These are phyloP conservation scores for Actinomortierella wolfii DNA, from an alignment of 371 early-diverging fungal genomes.

Conservation along the genomic window DNA sequence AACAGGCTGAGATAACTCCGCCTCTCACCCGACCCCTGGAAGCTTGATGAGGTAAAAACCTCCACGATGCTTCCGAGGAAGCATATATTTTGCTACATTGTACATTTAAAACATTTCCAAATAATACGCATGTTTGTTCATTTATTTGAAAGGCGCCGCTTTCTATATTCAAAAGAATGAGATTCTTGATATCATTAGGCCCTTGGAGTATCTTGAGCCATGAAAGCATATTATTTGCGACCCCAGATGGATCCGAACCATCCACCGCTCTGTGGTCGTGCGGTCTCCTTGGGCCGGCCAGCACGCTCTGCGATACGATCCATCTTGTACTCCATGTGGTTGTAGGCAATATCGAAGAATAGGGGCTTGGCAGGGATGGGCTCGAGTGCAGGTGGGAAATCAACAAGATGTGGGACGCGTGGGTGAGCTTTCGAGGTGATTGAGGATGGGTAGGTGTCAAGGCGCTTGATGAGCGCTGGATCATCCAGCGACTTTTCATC, in stretches of 20 bases:
- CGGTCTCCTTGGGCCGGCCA: slow-evolving; percentile 31
- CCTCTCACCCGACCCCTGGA: too few relatives aligned
- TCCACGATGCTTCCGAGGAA: too few relatives aligned
- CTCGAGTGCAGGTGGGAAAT: slow-evolving; percentile 71
- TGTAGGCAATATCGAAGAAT: slow-evolving; percentile 82
- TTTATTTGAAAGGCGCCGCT: too few relatives aligned
- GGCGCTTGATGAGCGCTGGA: slow-evolving; percentile 52
- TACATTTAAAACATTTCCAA: too few relatives aligned
- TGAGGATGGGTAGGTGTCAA: slow-evolving; percentile 57
- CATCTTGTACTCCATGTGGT: slow-evolving; percentile 63
- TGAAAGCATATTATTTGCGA: slow-evolving; percentile 19
- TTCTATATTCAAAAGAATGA: too few relatives aligned
- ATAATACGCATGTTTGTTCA: too few relatives aligned
- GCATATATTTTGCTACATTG: too few relatives aligned
- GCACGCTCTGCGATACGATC: slow-evolving; percentile 40
- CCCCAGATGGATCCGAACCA: slow-evolving; percentile 50
- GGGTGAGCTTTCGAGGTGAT: slow-evolving; percentile 45
- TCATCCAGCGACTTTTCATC: slow-evolving; percentile 51
- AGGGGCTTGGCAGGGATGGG: slow-evolving; percentile 79
- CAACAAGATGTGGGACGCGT: slow-evolving; percentile 54
- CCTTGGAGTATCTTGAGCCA: too few relatives aligned
- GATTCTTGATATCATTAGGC: too few relatives aligned
- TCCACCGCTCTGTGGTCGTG: slow-evolving; percentile 20
- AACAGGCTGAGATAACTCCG: too few relatives aligned
- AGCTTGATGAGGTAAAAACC: too few relatives aligned